Base-by-base conservation (phyloP, 371 early-diverging fungal genomes). In the Paraphysoderma sedebokerense region DNA sequence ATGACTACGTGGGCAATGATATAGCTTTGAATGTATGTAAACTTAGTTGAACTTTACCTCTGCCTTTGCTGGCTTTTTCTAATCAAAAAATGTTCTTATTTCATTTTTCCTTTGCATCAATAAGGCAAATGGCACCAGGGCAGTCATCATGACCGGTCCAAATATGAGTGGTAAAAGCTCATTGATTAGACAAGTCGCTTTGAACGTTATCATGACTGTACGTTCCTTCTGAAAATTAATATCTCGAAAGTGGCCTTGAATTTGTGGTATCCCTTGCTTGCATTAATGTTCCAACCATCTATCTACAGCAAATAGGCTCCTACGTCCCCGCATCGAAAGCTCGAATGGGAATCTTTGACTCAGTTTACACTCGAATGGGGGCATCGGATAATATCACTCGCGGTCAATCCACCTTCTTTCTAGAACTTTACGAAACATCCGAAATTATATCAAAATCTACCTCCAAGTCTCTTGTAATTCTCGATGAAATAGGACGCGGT, bases 121-220 rank as follows among this genome's bases (percentile, higher is more conserved):
- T n/a, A n/a, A n/a, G n/a, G n/a, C 55, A 50, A 23, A 35, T n/a
- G 12, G 47, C 39, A 27, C 46, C 27, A 62, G 58, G 37, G 68
- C 68, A 13, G 53, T 77, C 58, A 54, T 82, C 3, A 47, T 85
- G 27, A 83, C 82, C 11, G 87, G 88, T 0, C 85, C 90, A 19
- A 91, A 91, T 52, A 88, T 90, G 82, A 88, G 87, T 27, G 93
- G 93, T 29, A 86, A 83, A 68, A 71, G 77, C 44, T 84, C 84
- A 4, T 76, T 82, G 52, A 67, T 86, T 24, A 75, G 87, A 37
- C 79, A 80, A 33, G 70, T 85, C 1, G 85, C 83, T 8, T 44
- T 86, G 20, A 68, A 82, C 27, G 65, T 71, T 17, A 72, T 93
- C 40, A 72, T 91, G 74, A 82, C 73, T n/a, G n/a, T n/a, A n/a